Percentiles rank a stretch among this genome's conserved stretches.
Evolutionary conservation across 2,329 filamentous ascomycete species (phyloP).

Genomic region (Ilyonectria sp.): DNA sequence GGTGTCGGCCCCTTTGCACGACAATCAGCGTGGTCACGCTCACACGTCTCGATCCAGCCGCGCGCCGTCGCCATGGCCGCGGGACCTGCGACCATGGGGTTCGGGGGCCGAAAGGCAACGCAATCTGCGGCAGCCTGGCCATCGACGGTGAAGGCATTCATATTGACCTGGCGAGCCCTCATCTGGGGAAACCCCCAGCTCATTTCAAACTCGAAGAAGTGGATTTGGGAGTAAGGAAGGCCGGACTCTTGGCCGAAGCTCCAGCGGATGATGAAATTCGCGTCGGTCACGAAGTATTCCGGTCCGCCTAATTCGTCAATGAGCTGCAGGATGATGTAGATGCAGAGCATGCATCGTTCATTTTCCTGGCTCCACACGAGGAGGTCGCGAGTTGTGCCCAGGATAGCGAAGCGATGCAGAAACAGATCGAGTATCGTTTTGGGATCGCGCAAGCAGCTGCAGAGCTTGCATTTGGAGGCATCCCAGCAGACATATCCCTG

Average conservation of each 20-base stretch:
- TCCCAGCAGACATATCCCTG: constrained; percentile 20
- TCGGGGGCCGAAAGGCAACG: constrained; percentile 8
- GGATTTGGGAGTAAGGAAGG: neutral
- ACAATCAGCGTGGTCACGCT: neutral
- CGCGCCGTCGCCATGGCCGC: neutral
- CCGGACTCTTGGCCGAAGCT: neutral
- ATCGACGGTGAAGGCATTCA: constrained; percentile 9
- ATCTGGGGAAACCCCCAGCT: constrained; percentile 19
- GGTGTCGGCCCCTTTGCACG: neutral
- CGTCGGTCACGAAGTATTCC: constrained; percentile 13
- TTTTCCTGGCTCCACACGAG: constrained; percentile 19
- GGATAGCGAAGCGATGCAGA: neutral
- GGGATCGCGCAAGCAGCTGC: constrained; percentile 9
- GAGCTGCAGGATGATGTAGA: constrained; percentile 11
- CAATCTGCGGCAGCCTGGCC: neutral
- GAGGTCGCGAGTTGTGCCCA: constrained; percentile 13
- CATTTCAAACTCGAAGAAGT: constrained; percentile 12
- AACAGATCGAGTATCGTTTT: constrained; percentile 7
- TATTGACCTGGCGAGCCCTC: neutral
- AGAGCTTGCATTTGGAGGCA: constrained; percentile 13
- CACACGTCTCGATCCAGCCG: constrained; percentile 18
- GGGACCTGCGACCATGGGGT: neutral
- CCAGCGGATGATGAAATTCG: constrained; percentile 15
- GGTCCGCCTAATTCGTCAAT: constrained; percentile 11
- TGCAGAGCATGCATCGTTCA: constrained; percentile 14